Evolutionary conservation across 108 stramenopile genomes (phyloP).

Genomic region (Pseudonitzschia multistriata): DNA sequence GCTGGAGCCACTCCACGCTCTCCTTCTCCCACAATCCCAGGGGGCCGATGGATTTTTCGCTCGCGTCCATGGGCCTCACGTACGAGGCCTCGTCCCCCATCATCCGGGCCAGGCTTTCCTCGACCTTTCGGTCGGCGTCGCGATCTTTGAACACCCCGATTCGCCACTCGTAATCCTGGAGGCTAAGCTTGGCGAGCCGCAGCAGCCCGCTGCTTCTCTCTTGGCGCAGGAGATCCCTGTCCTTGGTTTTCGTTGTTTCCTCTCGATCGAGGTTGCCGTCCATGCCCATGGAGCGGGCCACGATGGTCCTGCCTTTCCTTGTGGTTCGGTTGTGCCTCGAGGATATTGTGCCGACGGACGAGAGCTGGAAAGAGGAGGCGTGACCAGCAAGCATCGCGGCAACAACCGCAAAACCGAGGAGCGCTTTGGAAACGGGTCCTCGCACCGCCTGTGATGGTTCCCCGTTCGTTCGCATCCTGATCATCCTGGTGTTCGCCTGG

Average conservation of each 20-base stretch:
- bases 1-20: slow-evolving; percentile 65
- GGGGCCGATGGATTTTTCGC: slow-evolving; percentile 63
- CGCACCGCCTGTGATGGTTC: background rate
- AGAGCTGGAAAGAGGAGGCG: background rate
- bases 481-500: background rate
- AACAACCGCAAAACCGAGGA: background rate
- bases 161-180: slow-evolving; percentile 83
- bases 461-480: background rate
- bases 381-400: background rate
- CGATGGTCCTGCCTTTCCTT: background rate
- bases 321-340: background rate
- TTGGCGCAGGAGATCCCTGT: background rate
- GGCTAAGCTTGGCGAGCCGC: slow-evolving; percentile 59
- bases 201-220: slow-evolving; percentile 29
- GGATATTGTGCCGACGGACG: background rate
- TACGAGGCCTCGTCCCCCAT: slow-evolving; percentile 78
- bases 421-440: background rate
- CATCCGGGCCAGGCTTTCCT: slow-evolving; percentile 73
- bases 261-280: background rate
- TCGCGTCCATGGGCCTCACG: slow-evolving; percentile 86
- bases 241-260: background rate
- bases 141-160: slow-evolving; percentile 66
- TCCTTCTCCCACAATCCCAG: slow-evolving; percentile 71
- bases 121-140: slow-evolving; percentile 78
- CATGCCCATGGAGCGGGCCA: background rate